Evolutionary conservation across 306 rosid genomes (phyloP).

Genomic region (Mucuna pruriens): DNA sequence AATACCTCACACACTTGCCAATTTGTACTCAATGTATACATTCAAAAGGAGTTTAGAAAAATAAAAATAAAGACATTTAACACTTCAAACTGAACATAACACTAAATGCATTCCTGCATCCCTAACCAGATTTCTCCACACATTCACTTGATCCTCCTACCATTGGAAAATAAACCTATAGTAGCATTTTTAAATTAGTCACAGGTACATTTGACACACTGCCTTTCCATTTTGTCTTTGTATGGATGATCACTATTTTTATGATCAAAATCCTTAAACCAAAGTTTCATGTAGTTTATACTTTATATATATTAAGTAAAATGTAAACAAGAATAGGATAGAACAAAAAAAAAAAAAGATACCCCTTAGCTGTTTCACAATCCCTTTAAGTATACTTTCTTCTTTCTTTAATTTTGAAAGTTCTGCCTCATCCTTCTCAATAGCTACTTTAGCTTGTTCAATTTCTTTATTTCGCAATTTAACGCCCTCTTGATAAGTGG

Average conservation of each 20-base stretch:
- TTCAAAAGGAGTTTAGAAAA: slow-evolving; percentile 2
- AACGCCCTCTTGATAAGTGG: slow-evolving; percentile 78
- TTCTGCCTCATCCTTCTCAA: slow-evolving; percentile 71
- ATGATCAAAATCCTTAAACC: slow-evolving; percentile 17
- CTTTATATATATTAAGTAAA: slow-evolving; percentile 8
- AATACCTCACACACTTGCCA: slow-evolving; percentile 22
- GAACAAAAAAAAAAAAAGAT: slow-evolving; percentile 35
- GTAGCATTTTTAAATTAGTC: slow-evolving; percentile 9
- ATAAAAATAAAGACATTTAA: slow-evolving; percentile 1
- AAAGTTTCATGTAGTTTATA: slow-evolving; percentile 4
- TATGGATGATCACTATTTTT: slow-evolving; percentile 1
- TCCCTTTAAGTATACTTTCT: slow-evolving; percentile 70
- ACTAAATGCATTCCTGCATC: background rate
- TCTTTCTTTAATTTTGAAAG: slow-evolving; percentile 74
- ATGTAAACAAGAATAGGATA: slow-evolving; percentile 31
- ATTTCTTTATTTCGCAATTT: slow-evolving; percentile 64
- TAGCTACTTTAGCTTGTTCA: slow-evolving; percentile 68
- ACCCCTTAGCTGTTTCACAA: slow-evolving; percentile 92
- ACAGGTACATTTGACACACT: background rate
- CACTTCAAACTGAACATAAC: slow-evolving; percentile 21
- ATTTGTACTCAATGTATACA: background rate
- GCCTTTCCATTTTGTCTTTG: background rate
- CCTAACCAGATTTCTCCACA: slow-evolving; percentile 18
- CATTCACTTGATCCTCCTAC: slow-evolving; percentile 20
- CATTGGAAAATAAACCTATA: slow-evolving; percentile 25